phyloP scores from a whole-genome alignment of 768 basidiomycete genomes.

The Mycena leptocephala region DNA sequence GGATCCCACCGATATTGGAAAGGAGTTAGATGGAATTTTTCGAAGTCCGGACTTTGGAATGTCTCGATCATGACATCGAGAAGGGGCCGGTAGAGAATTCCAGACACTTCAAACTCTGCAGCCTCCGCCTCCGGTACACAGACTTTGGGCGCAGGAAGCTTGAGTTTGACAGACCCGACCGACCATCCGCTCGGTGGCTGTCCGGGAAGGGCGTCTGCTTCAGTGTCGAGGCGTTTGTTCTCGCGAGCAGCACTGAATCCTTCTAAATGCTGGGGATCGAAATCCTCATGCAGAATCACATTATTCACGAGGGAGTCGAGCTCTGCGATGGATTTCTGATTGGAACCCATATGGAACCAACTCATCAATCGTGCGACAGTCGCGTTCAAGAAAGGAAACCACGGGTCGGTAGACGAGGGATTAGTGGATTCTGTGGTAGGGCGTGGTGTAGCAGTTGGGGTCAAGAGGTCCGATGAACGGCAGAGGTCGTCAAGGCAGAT shows the following conservation, averaged over 20 bases:
- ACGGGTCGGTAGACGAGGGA: no score
- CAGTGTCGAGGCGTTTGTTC: slow-evolving; percentile 33
- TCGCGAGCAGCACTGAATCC: no score
- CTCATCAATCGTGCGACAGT: no score
- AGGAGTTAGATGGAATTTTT: slow-evolving; percentile 32
- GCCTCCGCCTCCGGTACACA: slow-evolving; percentile 43
- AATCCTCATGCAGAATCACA: slow-evolving; percentile 45
- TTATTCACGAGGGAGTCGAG: slow-evolving; percentile 42
- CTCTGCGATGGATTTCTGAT: slow-evolving; percentile 40
- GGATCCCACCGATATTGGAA: slow-evolving; percentile 39
- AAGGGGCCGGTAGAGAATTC: no score
- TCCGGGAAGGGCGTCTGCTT: no score
- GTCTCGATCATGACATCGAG: slow-evolving; percentile 39
- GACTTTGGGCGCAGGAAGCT: slow-evolving; percentile 37
- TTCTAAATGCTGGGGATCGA: slow-evolving; percentile 38
- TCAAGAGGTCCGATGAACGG: no score
- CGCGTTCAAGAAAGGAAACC: no score
- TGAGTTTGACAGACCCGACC: slow-evolving; percentile 38
- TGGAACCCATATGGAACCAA: slow-evolving; percentile 36
- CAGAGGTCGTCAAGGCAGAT: no score
- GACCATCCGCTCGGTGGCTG: slow-evolving; percentile 38
- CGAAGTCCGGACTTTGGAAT: slow-evolving; percentile 29
- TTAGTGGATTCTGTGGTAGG: no score
- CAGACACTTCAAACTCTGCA: no score
- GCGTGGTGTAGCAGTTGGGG: no score